These are phyloP conservation scores for Arthroderma uncinatum DNA, from an alignment of 2,329 filamentous ascomycete genomes.

Conservation along the genomic window DNA sequence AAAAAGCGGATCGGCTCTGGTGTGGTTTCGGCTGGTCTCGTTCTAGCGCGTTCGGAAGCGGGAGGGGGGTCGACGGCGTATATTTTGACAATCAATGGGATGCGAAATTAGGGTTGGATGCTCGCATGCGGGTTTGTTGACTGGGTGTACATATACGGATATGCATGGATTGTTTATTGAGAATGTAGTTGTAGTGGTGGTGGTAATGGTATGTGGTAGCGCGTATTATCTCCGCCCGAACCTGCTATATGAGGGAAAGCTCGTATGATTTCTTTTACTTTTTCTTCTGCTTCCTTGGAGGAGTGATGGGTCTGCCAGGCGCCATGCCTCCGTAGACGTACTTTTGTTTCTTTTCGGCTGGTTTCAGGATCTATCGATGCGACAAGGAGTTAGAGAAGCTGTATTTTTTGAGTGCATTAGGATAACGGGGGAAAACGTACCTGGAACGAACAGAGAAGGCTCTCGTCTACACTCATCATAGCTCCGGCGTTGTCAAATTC, in stretches of 20 bases:
- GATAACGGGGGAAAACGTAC: conserved; percentile 37
- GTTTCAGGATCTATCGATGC: conserved; percentile 73
- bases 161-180: not conserved
- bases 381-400: conserved; percentile 12
- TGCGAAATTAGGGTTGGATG: not conserved
- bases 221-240: conserved; percentile 78
- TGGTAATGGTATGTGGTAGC: not conserved
- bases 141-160: conserved; percentile 3
- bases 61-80: not conserved
- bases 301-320: conserved; percentile 58
- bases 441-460: conserved; percentile 97
- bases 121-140: not conserved
- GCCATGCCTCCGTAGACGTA: conserved; percentile 71
- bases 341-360: conserved; percentile 99
- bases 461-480: conserved; percentile 99
- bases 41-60: conserved; percentile 1
- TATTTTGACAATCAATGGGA: not conserved
- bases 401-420: not conserved
- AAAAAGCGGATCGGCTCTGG: conserved; percentile 2
- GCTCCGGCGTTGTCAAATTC: conserved; percentile 99
- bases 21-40: not conserved
- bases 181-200: not conserved
- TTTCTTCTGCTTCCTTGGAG: conserved; percentile 60
- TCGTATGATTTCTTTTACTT: conserved; percentile 60
- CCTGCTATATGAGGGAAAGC: conserved; percentile 66